Evolutionary conservation across 1,284 basidiomycete genomes (phyloP), one percentile per base, ranked within the genome.

Genomic region (Puccinia horiana): DNA sequence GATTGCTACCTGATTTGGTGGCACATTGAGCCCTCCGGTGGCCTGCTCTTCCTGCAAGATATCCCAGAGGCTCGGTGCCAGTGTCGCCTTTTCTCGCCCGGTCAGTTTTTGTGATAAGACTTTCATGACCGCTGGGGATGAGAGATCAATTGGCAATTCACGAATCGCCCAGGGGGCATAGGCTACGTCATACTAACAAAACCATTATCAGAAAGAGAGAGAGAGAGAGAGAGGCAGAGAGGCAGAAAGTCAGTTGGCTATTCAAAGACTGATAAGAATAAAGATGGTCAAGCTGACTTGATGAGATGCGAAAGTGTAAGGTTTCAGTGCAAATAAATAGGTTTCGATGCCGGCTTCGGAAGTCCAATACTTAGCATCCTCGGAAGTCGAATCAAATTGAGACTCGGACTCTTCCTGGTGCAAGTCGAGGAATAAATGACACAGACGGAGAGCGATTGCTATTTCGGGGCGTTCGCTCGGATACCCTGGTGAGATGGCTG

Each of bases 301-400:
- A 83, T 86, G 86, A 5, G 85, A 84, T 2, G 85, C 86, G 83
- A 86, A 86, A 11, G 86, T 85, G 65, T 84, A 86, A 5, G 86
- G 85, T 42, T 85, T 81, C 1, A 86, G 74, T 8, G 86, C 83
- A 69, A 86, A 86, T 32, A 85, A 74, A 52, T 84, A 81, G 42
- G 85, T 84, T 35, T 84, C 84, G 44, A 83, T 83, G 42, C 84
- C 85, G 11, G 83, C 81, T n/a, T 54, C 77, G 3, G 82, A 83
- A n/a, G 65, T 69, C 65, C 65, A 69, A 69, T 69, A 69, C 23
- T 44, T 29, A 18, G 37, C 42, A 37, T 3, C 65, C 12, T 42
- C 37, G 40, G 65, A 47, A 18, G 20, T 32, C 42, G 65, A 26
- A 54, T 85, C 84, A 3, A 67, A 65, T 0, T 83, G 81, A n/a